Evolutionary conservation across 441 rosid species (phyloP), one percentile per base, ranked within the genome.

Genomic region (Heliophila coronopifolia): DNA sequence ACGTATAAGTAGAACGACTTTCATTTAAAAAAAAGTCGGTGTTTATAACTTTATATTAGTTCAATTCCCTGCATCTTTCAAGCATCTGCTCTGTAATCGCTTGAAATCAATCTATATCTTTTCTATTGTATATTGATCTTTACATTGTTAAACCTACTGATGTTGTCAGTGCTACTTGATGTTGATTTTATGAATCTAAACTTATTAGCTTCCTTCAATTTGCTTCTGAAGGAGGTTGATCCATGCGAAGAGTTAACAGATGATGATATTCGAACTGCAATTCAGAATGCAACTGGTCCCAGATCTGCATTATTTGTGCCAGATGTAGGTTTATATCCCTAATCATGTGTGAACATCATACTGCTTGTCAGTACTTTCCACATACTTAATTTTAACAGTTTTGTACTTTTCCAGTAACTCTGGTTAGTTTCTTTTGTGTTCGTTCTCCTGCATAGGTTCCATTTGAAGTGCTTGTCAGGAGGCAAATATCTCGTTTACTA

Each of bases 251-350:
- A 80, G 70, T 77, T 91, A 76, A 91, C 93, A 44, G 88, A 83
- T 55, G 91, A 81, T 23, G 94, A 91, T 67, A 91, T 91, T 51
- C 87, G 86, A 54, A 91, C 90, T 59, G 93, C 90, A 39, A 84
- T 91, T 68, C 98, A 91, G 73, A 91, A 91, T 79, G 98, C 98
- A 30, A 84, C 90, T 50, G 98, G 96, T 70, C 88, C 93, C 49
- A 83, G 61, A 70, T 79, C 91, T 54, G 86, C 98, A 34, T 63
- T 91, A 18, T 91, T 91, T 69, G 88, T 87, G 51, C 96, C 95
- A 36, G 95, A 83, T 58, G 98, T 92, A 72, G 40, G 83, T 70
- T 24, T 62, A 49, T 49, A 9, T 39, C 9, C 26, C 7, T 45
- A 19, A 13, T 12, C 57, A 23, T 47, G 7, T 43, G 46, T 25